These are phyloP conservation scores for Colletotrichum horii DNA, from an alignment of 2,329 filamentous ascomycete genomes.

Conservation along the genomic window DNA sequence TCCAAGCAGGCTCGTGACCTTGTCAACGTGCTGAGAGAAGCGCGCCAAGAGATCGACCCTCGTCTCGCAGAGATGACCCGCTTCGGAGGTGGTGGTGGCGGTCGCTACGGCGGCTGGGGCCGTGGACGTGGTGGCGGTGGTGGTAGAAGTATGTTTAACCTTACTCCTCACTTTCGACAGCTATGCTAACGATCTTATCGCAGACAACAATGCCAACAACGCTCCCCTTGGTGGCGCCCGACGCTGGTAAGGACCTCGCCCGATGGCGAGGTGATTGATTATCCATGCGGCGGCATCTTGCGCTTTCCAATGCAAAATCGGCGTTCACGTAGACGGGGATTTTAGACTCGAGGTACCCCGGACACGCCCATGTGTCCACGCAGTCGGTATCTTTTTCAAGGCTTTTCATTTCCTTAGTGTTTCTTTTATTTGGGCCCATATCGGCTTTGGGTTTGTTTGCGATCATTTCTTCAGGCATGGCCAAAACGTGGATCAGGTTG, in stretches of 20 bases:
- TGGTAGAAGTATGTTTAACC: slow-evolving; percentile 53
- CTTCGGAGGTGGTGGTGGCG: slow-evolving; percentile 84
- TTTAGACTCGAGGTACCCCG: slow-evolving; percentile 13
- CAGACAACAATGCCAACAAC: slow-evolving; percentile 56
- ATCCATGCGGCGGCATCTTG: slow-evolving; percentile 18
- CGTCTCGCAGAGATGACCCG: slow-evolving; percentile 95
- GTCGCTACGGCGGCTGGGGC: slow-evolving; percentile 74
- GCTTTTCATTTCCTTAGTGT: background rate
- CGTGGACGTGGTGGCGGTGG: slow-evolving; percentile 63
- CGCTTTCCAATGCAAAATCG: slow-evolving; percentile 18
- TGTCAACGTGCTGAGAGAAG: slow-evolving; percentile 88
- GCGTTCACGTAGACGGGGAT: slow-evolving; percentile 21
- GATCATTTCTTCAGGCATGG: slow-evolving; percentile 15
- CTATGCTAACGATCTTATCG: slow-evolving; percentile 30
- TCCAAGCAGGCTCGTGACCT: slow-evolving; percentile 97
- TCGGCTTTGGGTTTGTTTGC: slow-evolving; percentile 9
- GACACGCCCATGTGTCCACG: background rate
- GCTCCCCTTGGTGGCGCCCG: slow-evolving; percentile 51
- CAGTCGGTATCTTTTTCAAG: slow-evolving; percentile 12
- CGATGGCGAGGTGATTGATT: background rate
- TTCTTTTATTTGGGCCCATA: background rate
- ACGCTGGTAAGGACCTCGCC: slow-evolving; percentile 48
- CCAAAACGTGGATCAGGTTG: slow-evolving; percentile 19
- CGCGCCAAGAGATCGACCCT: slow-evolving; percentile 97
- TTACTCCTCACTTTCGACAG: slow-evolving; percentile 25